Evolutionary conservation across 768 basidiomycete species (phyloP).

Genomic region (Lactarius indigo): DNA sequence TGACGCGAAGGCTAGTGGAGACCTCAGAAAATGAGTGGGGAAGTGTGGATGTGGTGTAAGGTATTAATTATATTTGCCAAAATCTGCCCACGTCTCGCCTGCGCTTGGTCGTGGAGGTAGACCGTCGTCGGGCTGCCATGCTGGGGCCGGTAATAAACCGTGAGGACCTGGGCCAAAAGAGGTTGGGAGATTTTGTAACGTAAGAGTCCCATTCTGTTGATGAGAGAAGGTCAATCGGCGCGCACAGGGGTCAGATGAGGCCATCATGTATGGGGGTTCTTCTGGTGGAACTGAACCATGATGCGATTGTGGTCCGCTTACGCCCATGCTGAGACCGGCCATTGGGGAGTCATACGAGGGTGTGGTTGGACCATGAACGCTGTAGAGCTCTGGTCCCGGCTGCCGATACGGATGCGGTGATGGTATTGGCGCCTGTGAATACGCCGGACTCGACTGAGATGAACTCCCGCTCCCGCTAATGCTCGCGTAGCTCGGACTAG

Average conservation of each 20-base stretch:
- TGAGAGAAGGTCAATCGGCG: conserved; percentile 12
- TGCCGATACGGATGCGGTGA: conserved; percentile 21
- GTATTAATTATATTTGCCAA: conserved; percentile 14
- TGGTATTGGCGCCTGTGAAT: conserved; percentile 20
- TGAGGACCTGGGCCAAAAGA: conserved; percentile 6
- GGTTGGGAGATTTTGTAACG: conserved; percentile 6
- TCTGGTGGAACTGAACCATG: conserved; percentile 19
- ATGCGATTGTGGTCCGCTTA: conserved; percentile 16
- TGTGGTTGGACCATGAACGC: conserved; percentile 6
- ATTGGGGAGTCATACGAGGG: conserved; percentile 21
- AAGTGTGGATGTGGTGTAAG: neutral
- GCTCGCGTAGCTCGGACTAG: conserved; percentile 21
- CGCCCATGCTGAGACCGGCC: conserved; percentile 3
- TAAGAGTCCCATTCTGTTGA: conserved; percentile 16
- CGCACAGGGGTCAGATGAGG: conserved; percentile 1
- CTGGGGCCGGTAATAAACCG: conserved; percentile 3
- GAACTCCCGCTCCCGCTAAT: conserved; percentile 21
- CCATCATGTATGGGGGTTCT: conserved; percentile 14
- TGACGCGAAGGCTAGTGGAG: neutral
- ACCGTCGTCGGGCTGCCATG: conserved; percentile 11
- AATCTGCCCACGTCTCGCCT: conserved; percentile 15
- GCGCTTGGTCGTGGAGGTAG: conserved; percentile 3
- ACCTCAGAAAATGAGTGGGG: neutral
- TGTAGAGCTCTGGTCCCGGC: conserved; percentile 12
- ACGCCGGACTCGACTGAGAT: conserved; percentile 22